phyloP scores from a whole-genome alignment of 495 filamentous ascomycete genomes.

The Penicillium canariense region DNA sequence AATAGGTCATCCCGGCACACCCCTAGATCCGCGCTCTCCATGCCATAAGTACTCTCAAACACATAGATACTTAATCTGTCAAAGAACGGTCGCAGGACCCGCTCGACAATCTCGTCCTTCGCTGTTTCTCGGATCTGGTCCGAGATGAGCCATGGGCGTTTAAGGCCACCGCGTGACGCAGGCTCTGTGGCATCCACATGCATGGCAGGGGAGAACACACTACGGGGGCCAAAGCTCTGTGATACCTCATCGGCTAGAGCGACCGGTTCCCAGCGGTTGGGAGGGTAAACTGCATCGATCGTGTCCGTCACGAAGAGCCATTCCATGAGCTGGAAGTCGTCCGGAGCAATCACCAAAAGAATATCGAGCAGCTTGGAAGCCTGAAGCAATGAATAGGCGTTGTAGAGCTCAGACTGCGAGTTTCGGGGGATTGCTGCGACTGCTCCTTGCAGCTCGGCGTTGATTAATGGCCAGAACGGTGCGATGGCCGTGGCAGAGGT shows the following conservation, averaged over 20 bases:
- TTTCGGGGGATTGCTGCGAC: slow-evolving; percentile 72
- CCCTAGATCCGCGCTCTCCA: slow-evolving; percentile 66
- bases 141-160: slow-evolving; percentile 42
- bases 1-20: slow-evolving; percentile 67
- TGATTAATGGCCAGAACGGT: slow-evolving; percentile 85
- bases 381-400: slow-evolving; percentile 71
- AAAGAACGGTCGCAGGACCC: slow-evolving; percentile 84
- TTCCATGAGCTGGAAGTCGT: slow-evolving; percentile 93
- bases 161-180: slow-evolving; percentile 26
- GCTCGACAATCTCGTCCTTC: slow-evolving; percentile 69
- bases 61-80: slow-evolving; percentile 85
- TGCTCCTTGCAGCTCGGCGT: slow-evolving; percentile 78
- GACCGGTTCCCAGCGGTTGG: slow-evolving; percentile 65
- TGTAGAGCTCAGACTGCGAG: slow-evolving; percentile 73
- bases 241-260: slow-evolving; percentile 85
- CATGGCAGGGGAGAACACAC: slow-evolving; percentile 35
- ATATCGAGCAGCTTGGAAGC: slow-evolving; percentile 90
- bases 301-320: slow-evolving; percentile 98
- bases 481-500: slow-evolving; percentile 74
- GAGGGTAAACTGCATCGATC: slow-evolving; percentile 90
- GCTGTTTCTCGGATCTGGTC: slow-evolving; percentile 47
- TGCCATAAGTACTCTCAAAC: slow-evolving; percentile 88
- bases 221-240: slow-evolving; percentile 63
- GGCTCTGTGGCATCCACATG: slow-evolving; percentile 35
- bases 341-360: slow-evolving; percentile 78